Percentiles rank a stretch among this genome's conserved stretches.
Evolutionary conservation across 306 rosid genomes (phyloP).

Genomic region (Corylus avellana): DNA sequence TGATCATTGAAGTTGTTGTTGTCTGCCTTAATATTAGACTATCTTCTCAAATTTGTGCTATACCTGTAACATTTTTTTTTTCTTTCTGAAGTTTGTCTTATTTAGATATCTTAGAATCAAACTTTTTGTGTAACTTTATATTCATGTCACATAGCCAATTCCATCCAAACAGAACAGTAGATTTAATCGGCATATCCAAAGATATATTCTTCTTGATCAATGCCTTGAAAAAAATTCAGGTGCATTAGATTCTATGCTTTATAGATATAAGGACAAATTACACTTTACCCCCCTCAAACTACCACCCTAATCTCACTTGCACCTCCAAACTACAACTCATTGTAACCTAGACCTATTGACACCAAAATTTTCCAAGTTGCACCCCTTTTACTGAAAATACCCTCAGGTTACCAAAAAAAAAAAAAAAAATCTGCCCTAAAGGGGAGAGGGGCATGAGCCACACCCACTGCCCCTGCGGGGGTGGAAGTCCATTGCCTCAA

Average conservation of each 20-base stretch:
- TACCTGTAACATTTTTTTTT: background rate
- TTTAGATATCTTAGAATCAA: background rate
- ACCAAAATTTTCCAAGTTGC: too few relatives aligned
- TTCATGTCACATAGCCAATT: background rate
- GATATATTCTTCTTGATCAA: background rate
- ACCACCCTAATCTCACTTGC: too few relatives aligned
- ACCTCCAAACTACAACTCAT: too few relatives aligned
- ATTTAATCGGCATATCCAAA: constrained; percentile 20
- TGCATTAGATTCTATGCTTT: background rate
- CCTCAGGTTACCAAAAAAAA: too few relatives aligned
- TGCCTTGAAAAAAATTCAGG: background rate
- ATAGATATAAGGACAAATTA: background rate
- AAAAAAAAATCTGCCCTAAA: too few relatives aligned
- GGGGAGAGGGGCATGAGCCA: too few relatives aligned
- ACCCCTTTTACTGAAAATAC: too few relatives aligned
- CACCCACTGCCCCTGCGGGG: too few relatives aligned
- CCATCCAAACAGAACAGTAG: background rate
- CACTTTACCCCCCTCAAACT: too few relatives aligned
- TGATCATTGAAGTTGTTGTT: constrained; percentile 1
- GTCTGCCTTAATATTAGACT: background rate
- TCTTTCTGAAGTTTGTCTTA: background rate
- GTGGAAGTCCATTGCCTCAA: too few relatives aligned
- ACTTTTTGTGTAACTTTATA: background rate
- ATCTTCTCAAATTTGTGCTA: background rate
- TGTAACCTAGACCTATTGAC: too few relatives aligned